These are phyloP conservation scores for Blastomyces gilchristii DNA, from an alignment of 2,329 filamentous ascomycete genomes.

Conservation along the genomic window DNA sequence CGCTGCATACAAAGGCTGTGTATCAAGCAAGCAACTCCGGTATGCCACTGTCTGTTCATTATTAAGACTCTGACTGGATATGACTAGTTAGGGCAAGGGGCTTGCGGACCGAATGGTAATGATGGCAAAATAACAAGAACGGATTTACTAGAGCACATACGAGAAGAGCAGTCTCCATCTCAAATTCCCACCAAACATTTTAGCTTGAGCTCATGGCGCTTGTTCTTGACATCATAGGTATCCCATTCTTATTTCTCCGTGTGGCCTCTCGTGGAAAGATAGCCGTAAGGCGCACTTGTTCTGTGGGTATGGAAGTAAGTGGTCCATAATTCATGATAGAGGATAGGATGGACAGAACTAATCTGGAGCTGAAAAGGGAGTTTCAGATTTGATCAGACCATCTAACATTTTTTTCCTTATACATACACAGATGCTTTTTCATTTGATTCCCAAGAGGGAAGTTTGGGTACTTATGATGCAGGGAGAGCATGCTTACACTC, in stretches of 20 bases:
- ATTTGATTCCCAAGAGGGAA: background rate
- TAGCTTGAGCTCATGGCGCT: too few species aligned
- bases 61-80: background rate
- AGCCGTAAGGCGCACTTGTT: constrained; percentile 1
- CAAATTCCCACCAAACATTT: background rate
- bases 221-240: constrained; percentile 1
- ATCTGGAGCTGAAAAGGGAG: background rate
- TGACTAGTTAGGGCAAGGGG: background rate
- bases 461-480: background rate
- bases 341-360: too few species aligned
- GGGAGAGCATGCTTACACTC: background rate
- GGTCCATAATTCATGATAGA: background rate
- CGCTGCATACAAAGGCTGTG: background rate
- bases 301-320: background rate
- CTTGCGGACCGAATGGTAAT: background rate
- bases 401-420: background rate
- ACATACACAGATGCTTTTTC: background rate
- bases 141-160: background rate
- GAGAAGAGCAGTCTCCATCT: background rate
- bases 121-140: background rate
- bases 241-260: background rate
- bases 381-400: background rate
- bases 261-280: background rate
- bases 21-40: background rate
- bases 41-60: background rate